Conservation (phyloP, 1,139 yeast species). For the Pichia sp. region DNA sequence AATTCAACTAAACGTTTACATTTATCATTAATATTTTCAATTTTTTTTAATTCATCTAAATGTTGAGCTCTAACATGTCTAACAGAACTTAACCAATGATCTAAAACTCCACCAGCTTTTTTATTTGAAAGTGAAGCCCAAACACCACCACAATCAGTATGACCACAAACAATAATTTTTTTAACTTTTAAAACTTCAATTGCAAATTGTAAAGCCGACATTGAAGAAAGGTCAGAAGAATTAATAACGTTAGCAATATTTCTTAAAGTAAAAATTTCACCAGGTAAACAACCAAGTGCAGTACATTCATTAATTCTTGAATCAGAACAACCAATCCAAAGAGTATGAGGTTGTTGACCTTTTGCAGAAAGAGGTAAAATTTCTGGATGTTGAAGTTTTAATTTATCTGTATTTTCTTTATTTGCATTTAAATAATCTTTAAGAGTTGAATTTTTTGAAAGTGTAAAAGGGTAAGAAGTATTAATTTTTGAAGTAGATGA, state of each 20-base stretch:
- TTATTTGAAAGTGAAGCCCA: conserved; percentile 76
- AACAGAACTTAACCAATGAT: conserved; percentile 70
- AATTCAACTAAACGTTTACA: conserved; percentile 69
- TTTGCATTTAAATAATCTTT: conserved; percentile 66
- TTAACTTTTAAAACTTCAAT: conserved; percentile 78
- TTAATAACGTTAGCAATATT: conserved; percentile 82
- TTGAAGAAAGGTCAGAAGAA: conserved; percentile 67
- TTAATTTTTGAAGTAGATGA: too few species aligned
- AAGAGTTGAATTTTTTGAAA: conserved; percentile 51
- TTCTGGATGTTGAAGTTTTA: conserved; percentile 54
- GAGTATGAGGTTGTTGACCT: conserved; percentile 90
- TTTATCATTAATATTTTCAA: conserved; percentile 51
- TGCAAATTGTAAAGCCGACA: conserved; percentile 86
- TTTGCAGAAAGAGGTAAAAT: conserved; percentile 65
- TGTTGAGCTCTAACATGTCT: conserved; percentile 49
- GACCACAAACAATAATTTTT: conserved; percentile 91
- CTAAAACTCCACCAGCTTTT: conserved; percentile 67
- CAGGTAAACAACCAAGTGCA: conserved; percentile 82
- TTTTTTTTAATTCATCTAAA: conserved; percentile 36
- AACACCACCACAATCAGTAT: conserved; percentile 95
- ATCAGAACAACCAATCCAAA: conserved; percentile 96
- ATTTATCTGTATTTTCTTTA: conserved; percentile 56
- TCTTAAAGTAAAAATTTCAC: conserved; percentile 90
- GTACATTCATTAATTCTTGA: conserved; percentile 56
- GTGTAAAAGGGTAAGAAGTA: conserved; percentile 47